Conservation (phyloP, 2,329 filamentous ascomycete species). For the Cytospora leucostoma region DNA sequence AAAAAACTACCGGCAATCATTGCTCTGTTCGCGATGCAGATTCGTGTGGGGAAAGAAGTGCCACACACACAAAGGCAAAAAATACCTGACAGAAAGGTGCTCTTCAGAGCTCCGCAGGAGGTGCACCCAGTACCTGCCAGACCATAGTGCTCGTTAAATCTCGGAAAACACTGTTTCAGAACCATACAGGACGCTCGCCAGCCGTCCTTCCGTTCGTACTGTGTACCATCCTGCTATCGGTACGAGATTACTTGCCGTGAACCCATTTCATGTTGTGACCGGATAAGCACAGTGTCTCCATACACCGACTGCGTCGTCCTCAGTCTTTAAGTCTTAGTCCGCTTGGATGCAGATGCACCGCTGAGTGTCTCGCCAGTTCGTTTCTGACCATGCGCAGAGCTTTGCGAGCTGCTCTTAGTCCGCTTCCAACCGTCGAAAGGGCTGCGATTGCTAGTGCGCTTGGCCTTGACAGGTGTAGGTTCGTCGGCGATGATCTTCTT, state of each 20-base stretch:
- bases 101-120: slow-evolving; percentile 11
- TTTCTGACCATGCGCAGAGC: slow-evolving; percentile 44
- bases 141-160: slow-evolving; percentile 8
- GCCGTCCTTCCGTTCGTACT: background rate
- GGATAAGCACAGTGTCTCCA: slow-evolving; percentile 11
- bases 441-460: slow-evolving; percentile 43
- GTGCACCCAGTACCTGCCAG: slow-evolving; percentile 11
- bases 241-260: slow-evolving; percentile 7
- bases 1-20: slow-evolving; percentile 12
- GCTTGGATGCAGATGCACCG: slow-evolving; percentile 42
- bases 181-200: slow-evolving; percentile 3
- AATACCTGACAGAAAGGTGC: background rate
- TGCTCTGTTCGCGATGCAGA: slow-evolving; percentile 24
- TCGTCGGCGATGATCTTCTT: slow-evolving; percentile 51
- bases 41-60: slow-evolving; percentile 9
- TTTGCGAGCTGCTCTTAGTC: slow-evolving; percentile 56
- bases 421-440: slow-evolving; percentile 71
- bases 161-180: background rate
- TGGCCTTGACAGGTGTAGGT: slow-evolving; percentile 44
- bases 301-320: background rate
- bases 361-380: slow-evolving; percentile 43
- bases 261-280: slow-evolving; percentile 3
- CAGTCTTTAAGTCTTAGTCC: slow-evolving; percentile 35
- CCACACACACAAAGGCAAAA: background rate
- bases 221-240: background rate